Conservation (phyloP, 768 basidiomycete species). For the Megacollybia marginata region DNA sequence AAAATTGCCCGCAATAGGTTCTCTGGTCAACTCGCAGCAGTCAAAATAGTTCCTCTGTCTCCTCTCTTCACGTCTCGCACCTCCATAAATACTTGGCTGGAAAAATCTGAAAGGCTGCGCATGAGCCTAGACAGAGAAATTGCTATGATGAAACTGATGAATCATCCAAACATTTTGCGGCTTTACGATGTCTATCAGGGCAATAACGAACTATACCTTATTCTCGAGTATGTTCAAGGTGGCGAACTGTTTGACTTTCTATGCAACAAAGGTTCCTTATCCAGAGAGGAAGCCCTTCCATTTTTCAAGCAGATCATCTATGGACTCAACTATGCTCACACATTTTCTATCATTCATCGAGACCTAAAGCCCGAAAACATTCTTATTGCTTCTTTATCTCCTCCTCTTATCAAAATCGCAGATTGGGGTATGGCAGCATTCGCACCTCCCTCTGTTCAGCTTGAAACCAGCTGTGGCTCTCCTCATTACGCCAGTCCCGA, state of each 20-base stretch:
- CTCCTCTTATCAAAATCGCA: constrained; percentile 88
- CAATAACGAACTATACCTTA: constrained; percentile 82
- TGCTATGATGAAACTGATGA: constrained; percentile 99
- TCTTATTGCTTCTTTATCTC: constrained; percentile 74
- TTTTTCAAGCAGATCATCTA: constrained; percentile 96
- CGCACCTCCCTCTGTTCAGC: constrained; percentile 73
- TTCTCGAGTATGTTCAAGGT: constrained; percentile 92
- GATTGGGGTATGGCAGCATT: constrained; percentile 99
- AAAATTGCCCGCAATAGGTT: constrained; percentile 84
- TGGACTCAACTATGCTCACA: constrained; percentile 94
- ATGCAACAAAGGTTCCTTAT: constrained; percentile 79
- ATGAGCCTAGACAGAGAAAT: constrained; percentile 92
- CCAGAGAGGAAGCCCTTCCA: constrained; percentile 72
- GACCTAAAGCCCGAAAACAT: constrained; percentile 99
- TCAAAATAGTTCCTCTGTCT: constrained; percentile 89
- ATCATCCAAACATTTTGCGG: constrained; percentile 93
- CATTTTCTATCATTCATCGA: constrained; percentile 95
- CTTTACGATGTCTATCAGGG: constrained; percentile 96
- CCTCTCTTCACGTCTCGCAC: constrained; percentile 68
- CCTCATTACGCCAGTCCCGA: constrained; percentile 97
- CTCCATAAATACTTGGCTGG: constrained; percentile 57
- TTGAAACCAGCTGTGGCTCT: constrained; percentile 93
- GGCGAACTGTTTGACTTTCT: constrained; percentile 97
- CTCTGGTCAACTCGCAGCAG: constrained; percentile 88
- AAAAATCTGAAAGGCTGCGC: constrained; percentile 73